Evolutionary conservation across 2,329 filamentous ascomycete genomes (phyloP), one percentile per base, ranked within the genome.

Genomic region (Colletotrichum tamarilloi): DNA sequence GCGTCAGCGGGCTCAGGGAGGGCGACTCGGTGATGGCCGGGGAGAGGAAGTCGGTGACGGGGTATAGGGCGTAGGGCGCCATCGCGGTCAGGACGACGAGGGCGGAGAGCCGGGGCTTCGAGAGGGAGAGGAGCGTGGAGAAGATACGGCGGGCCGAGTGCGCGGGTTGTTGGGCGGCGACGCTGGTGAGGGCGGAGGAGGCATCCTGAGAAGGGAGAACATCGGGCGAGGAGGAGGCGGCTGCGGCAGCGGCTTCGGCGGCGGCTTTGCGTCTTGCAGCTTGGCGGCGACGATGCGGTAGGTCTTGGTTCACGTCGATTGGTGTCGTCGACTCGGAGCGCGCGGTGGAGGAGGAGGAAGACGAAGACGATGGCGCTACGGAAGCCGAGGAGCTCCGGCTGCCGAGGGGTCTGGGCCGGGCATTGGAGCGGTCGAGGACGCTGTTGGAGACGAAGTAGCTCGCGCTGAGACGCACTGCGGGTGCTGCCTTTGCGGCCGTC

Each of bases 21-120:
- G 97, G 95, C 6, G 92, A 93, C 60, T 87, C 87, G 65, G 87
- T 85, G 69, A 83, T 89, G 22, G 91, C 88, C 11, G 93, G 91
- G 53, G 90, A 90, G 65, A 99, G 91, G 75, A 98, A 91, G 67
- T 94, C 92, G 2, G 96, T 95, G 2, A 98, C 94, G 0, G 97
- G 97, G 81, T 98, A 99, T 68, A 99, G 87, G 19, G 95, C 94
- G 83, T 98, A 99, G 3, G 96, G 91, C 2, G 94, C 93, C 82
- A 97, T 98, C 32, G 96, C 94, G 0, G 95, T 95, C 60, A 99
- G 91, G 38, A 98, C 93, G 74, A 99, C 93, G 59, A 99, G 91
- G 77, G 97, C 93, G 8, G 95, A 96, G 62, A 99, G 91, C 66
- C 96, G 95, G 4, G 97, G 97, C 82, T 99, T 99, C n/a, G 95